Base-by-base conservation (phyloP, 1,284 basidiomycete species). In the Papiliotrema laurentii region DNA sequence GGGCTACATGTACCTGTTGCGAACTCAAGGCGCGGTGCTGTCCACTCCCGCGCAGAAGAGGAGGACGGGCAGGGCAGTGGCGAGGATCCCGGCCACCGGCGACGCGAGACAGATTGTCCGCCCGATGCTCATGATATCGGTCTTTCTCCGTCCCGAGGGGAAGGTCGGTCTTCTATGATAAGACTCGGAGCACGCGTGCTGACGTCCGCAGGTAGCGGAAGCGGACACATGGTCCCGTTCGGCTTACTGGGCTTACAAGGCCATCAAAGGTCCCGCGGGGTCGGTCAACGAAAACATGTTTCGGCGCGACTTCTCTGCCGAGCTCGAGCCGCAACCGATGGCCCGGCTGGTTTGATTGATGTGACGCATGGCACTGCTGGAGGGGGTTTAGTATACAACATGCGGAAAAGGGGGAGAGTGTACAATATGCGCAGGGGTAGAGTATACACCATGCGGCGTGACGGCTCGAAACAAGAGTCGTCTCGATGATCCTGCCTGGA, bases 301-400 rank as follows among this genome's bases (percentile, higher is more conserved):
- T n/a, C 21, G 39, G 4, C 4, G 7, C 6, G 19, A 25, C 9
- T 41, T 4, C 24, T 16, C 11, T 5, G 7, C 26, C 24, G 39
- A 41, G 24, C 39, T 41, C 5, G 7, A 5, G 14, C 22, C 59
- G 63, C 24, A 60, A 56, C 31, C 60, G 63, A 3, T n/a, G n/a
- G n/a, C n/a, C n/a, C n/a, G n/a, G n/a, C n/a, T n/a, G n/a, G n/a
- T n/a, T n/a, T n/a, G n/a, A n/a, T n/a, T n/a, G n/a, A n/a, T n/a
- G n/a, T n/a, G n/a, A n/a, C n/a, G n/a, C n/a, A n/a, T n/a, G n/a
- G n/a, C n/a, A n/a, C n/a, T n/a, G n/a, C n/a, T n/a, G n/a, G n/a
- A n/a, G n/a, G n/a, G n/a, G n/a, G n/a, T n/a, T n/a, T n/a, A n/a
- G n/a, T n/a, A n/a, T n/a, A n/a, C n/a, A n/a, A n/a, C n/a, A n/a